phyloP scores from a whole-genome alignment of 1,284 basidiomycete species.

The Sphaerobolus stellatus region DNA sequence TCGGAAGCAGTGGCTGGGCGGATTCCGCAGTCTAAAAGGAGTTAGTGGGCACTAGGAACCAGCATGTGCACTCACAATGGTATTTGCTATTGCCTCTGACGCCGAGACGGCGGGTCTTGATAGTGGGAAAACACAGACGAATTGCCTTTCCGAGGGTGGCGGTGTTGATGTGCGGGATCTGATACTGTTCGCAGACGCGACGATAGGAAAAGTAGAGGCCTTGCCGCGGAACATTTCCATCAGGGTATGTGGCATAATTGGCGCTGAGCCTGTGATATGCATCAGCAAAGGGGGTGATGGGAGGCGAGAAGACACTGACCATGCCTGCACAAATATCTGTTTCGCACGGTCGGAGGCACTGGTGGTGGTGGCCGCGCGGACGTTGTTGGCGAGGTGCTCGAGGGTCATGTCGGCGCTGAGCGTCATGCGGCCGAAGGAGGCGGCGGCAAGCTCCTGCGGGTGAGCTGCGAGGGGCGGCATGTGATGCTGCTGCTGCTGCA shows the following conservation, averaged over 20 bases:
- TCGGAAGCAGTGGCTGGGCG: slow-evolving; percentile 84
- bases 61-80: slow-evolving; percentile 63
- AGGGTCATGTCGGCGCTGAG: slow-evolving; percentile 71
- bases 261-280: slow-evolving; percentile 66
- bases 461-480: slow-evolving; percentile 35
- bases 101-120: slow-evolving; percentile 89
- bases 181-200: slow-evolving; percentile 84
- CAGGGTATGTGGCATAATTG: slow-evolving; percentile 86
- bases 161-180: slow-evolving; percentile 90
- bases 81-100: slow-evolving; percentile 92
- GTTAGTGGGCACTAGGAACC: slow-evolving; percentile 24
- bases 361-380: slow-evolving; percentile 82
- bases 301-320: slow-evolving; percentile 46
- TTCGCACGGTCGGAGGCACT: slow-evolving; percentile 85
- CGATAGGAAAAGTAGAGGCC: slow-evolving; percentile 91
- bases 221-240: slow-evolving; percentile 85
- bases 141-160: slow-evolving; percentile 94
- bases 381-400: slow-evolving; percentile 83
- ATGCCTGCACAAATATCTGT: slow-evolving; percentile 87
- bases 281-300: slow-evolving; percentile 3
- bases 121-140: slow-evolving; percentile 86
- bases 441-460: slow-evolving; percentile 48
- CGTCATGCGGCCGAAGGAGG: slow-evolving; percentile 71
- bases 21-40: slow-evolving; percentile 78
- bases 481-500: slow-evolving; percentile 10